Evolutionary conservation across 495 filamentous ascomycete genomes (phyloP).

Genomic region (Trypethelium eluteriae): DNA sequence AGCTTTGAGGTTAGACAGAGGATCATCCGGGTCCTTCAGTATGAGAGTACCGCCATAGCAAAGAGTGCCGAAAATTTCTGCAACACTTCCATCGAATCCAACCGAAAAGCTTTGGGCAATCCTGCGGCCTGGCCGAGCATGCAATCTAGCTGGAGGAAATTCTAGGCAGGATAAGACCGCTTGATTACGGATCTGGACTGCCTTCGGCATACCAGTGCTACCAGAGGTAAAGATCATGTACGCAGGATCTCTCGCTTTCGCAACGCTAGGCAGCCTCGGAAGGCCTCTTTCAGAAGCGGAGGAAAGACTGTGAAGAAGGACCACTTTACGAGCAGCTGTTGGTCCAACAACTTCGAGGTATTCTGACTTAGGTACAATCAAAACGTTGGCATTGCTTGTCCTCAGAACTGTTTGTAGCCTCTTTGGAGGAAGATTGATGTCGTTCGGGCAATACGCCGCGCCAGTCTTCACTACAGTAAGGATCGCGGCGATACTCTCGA

Average conservation of each 20-base stretch:
- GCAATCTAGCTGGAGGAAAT: slow-evolving; percentile 24
- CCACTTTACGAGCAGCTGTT: no score
- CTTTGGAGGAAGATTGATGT: slow-evolving; percentile 21
- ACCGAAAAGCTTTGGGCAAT: slow-evolving; percentile 26
- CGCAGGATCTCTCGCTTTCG: slow-evolving; percentile 20
- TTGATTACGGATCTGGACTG: slow-evolving; percentile 19
- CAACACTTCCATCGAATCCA: neutral
- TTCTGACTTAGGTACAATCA: neutral
- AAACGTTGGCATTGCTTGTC: slow-evolving; percentile 2
- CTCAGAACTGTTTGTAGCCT: slow-evolving; percentile 17
- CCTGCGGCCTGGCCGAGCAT: slow-evolving; percentile 24
- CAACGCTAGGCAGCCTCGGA: no score
- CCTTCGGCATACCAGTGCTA: slow-evolving; percentile 33
- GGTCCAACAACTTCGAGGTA: no score
- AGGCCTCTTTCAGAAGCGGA: no score
- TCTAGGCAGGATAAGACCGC: slow-evolving; percentile 18
- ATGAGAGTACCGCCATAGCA: neutral
- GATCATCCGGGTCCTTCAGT: neutral
- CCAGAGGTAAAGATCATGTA: slow-evolving; percentile 39
- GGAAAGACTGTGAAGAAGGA: no score
- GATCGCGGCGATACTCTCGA: slow-evolving; percentile 39
- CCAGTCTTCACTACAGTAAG: slow-evolving; percentile 33
- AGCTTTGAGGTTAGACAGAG: neutral
- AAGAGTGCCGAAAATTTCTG: neutral
- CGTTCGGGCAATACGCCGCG: slow-evolving; percentile 31